Conservation (phyloP, 129 eudicot genomes). For the Centrapalus pauciflorus region DNA sequence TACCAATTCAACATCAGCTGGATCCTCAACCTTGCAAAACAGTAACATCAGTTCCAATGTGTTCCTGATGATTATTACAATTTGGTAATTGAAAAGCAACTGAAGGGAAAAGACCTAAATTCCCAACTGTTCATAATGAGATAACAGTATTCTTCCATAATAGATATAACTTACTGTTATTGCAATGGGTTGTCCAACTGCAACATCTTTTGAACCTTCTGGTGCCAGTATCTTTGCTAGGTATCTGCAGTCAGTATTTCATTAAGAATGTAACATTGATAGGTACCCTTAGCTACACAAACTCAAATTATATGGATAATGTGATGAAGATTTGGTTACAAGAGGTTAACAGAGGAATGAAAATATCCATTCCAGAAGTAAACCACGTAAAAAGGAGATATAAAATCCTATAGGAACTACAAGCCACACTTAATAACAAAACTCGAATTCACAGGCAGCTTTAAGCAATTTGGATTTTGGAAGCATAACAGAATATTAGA, state of each 20-base stretch:
- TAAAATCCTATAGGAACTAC: slow-evolving; percentile 7
- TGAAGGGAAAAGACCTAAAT: background rate
- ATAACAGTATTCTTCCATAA: background rate
- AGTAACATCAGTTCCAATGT: slow-evolving; percentile 10
- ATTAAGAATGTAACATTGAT: slow-evolving; percentile 1
- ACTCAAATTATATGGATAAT: background rate
- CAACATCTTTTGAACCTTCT: slow-evolving; percentile 88
- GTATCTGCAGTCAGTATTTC: slow-evolving; percentile 46
- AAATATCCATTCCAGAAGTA: background rate
- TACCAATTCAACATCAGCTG: slow-evolving; percentile 68
- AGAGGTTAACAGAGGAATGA: background rate
- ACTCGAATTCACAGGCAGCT: background rate
- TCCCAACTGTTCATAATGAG: background rate
- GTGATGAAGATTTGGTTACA: background rate
- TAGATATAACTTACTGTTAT: slow-evolving; percentile 58
- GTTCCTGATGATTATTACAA: background rate
- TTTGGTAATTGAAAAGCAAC: slow-evolving; percentile 1
- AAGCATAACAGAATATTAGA: background rate
- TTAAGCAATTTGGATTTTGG: background rate
- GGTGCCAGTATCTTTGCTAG: slow-evolving; percentile 93
- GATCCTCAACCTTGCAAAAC: slow-evolving; percentile 80
- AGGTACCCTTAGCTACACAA: slow-evolving; percentile 7
- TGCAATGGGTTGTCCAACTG: slow-evolving; percentile 89
- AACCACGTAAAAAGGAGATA: slow-evolving; percentile 2
- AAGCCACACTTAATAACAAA: background rate